These are phyloP conservation scores for Pleurostoma richardsiae DNA, from an alignment of 2,329 filamentous ascomycete species.

Conservation along the genomic window DNA sequence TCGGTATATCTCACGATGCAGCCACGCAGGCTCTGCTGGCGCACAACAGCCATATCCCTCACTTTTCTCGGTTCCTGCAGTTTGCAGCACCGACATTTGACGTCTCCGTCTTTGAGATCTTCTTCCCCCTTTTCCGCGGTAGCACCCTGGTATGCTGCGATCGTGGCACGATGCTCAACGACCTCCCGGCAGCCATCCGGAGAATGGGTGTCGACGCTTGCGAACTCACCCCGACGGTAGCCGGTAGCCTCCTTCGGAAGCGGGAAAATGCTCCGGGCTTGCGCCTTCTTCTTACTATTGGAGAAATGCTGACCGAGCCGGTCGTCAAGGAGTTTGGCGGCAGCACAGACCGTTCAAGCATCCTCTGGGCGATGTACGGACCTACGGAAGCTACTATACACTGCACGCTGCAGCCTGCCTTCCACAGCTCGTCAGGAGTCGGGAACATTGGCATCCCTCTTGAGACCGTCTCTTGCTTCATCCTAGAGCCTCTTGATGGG, in stretches of 20 bases:
- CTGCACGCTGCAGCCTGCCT: slow-evolving; percentile 67
- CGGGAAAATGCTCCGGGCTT: slow-evolving; percentile 63
- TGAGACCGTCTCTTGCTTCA: slow-evolving; percentile 73
- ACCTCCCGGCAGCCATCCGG: slow-evolving; percentile 65
- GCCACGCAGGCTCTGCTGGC: slow-evolving; percentile 78
- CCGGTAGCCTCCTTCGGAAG: slow-evolving; percentile 67
- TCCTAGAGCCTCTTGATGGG: slow-evolving; percentile 48
- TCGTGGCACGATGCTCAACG: slow-evolving; percentile 65
- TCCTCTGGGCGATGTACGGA: slow-evolving; percentile 91
- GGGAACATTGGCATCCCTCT: slow-evolving; percentile 74
- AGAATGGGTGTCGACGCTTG: slow-evolving; percentile 70
- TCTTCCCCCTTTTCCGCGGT: slow-evolving; percentile 76
- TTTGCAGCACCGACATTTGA: slow-evolving; percentile 93
- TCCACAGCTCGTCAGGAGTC: slow-evolving; percentile 50
- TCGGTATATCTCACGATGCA: slow-evolving; percentile 73
- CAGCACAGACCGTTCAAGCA: slow-evolving; percentile 42
- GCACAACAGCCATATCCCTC: slow-evolving; percentile 72
- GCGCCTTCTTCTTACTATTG: slow-evolving; percentile 75
- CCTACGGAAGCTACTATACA: slow-evolving; percentile 91
- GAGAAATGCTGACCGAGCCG: slow-evolving; percentile 80
- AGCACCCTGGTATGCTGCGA: slow-evolving; percentile 68
- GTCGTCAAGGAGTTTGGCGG: slow-evolving; percentile 78
- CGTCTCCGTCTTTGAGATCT: slow-evolving; percentile 91
- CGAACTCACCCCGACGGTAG: slow-evolving; percentile 86
- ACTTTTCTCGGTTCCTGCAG: slow-evolving; percentile 76